Evolutionary conservation across 257 asterid genomes (phyloP).

Genomic region (Lantana camara): DNA sequence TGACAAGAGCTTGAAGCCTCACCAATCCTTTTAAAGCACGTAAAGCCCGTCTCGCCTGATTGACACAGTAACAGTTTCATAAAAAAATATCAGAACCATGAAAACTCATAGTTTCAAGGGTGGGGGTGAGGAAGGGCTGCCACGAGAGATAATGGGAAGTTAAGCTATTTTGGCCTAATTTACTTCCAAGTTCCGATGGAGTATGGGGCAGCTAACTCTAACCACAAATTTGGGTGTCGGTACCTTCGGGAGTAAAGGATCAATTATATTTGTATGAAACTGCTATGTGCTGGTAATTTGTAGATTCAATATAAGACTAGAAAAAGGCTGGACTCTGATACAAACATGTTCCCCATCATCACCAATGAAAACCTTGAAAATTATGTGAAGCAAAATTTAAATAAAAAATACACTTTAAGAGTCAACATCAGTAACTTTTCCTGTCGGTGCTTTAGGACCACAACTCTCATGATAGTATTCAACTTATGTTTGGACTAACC

Average conservation of each 20-base stretch:
- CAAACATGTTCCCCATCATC: background rate
- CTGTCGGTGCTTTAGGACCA: background rate
- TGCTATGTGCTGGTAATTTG: background rate
- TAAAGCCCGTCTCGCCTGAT: constrained; percentile 94
- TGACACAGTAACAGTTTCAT: constrained; percentile 14
- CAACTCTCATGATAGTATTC: background rate
- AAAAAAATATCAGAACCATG: background rate
- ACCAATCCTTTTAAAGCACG: constrained; percentile 98
- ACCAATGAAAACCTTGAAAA: constrained; percentile 1
- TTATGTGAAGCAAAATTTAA: background rate
- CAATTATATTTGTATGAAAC: background rate
- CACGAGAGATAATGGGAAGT: too few relatives aligned
- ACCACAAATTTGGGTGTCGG: too few relatives aligned
- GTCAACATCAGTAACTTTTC: background rate
- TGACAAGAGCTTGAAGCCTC: constrained; percentile 97
- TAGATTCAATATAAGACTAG: constrained; percentile 5
- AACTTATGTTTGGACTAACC: background rate
- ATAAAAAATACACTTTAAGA: background rate
- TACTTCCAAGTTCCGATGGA: too few relatives aligned
- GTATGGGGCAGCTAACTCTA: too few relatives aligned
- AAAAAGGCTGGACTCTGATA: background rate
- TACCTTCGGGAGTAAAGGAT: background rate
- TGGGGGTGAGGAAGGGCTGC: too few relatives aligned
- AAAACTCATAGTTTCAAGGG: background rate
- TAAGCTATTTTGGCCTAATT: too few relatives aligned